Evolutionary conservation across 2,329 filamentous ascomycete genomes (phyloP).

Genomic region (Penicillium sp.): DNA sequence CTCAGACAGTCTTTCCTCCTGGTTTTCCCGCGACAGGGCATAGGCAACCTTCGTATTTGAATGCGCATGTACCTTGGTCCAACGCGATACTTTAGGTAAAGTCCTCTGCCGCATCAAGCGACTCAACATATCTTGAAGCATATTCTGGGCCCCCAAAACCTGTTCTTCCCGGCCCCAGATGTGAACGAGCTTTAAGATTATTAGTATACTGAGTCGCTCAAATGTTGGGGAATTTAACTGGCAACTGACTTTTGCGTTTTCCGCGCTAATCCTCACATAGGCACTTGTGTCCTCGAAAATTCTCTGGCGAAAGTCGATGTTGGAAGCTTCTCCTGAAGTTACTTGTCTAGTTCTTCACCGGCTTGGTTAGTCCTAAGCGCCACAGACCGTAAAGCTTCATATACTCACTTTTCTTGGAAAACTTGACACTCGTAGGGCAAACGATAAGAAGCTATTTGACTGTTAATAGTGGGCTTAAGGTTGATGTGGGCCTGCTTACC

Average conservation of each 20-base stretch:
- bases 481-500: not conserved
- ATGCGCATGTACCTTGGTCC: slow-evolving; percentile 1
- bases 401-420: not conserved
- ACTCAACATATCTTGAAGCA: not conserved
- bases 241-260: not conserved
- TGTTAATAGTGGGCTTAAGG: not conserved
- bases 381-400: not conserved
- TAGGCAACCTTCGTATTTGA: not conserved
- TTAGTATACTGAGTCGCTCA: not conserved
- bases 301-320: not conserved
- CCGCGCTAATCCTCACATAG: not conserved
- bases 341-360: not conserved
- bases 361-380: not conserved
- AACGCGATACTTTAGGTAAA: not conserved
- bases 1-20: not conserved
- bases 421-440: not conserved
- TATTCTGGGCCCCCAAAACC: not conserved
- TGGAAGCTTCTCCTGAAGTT: not conserved
- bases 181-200: not conserved
- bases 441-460: not conserved
- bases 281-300: not conserved
- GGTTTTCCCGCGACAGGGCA: not conserved
- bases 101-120: not conserved
- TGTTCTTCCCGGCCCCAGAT: slow-evolving; percentile 2
- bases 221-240: not conserved